phyloP scores from a whole-genome alignment of 1,284 basidiomycete genomes.

The Phellopilus nigrolimitatus region DNA sequence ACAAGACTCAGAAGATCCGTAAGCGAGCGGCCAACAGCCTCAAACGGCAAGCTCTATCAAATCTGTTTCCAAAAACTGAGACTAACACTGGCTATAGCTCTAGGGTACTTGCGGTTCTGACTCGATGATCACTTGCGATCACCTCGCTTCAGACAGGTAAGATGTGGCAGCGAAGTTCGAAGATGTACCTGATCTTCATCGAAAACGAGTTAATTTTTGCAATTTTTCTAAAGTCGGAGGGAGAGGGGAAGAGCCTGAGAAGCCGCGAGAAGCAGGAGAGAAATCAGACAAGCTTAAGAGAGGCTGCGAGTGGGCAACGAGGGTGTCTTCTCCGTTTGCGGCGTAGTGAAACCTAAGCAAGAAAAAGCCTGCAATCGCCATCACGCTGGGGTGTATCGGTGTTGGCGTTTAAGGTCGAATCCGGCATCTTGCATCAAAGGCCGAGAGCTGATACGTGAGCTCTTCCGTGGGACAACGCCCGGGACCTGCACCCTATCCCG shows the following conservation, averaged over 20 bases:
- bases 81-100: background rate
- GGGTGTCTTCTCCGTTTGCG: constrained; percentile 17
- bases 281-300: constrained; percentile 1
- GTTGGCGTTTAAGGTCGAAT: constrained; percentile 12
- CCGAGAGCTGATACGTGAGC: constrained; percentile 17
- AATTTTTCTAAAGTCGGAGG: constrained; percentile 4
- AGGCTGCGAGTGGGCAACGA: constrained; percentile 9
- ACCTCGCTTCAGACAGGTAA: background rate
- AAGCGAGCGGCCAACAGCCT: constrained; percentile 1
- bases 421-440: constrained; percentile 15
- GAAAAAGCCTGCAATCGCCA: constrained; percentile 10
- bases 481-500: constrained; percentile 9
- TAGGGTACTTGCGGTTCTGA: constrained; percentile 1
- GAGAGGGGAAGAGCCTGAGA: too few relatives aligned
- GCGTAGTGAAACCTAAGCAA: constrained; percentile 21
- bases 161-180: background rate
- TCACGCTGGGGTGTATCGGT: constrained; percentile 13
- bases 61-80: background rate
- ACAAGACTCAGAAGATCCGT: background rate
- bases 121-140: constrained; percentile 6
- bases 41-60: constrained; percentile 3
- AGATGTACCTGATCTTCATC: constrained; percentile 15
- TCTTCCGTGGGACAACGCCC: constrained; percentile 7
- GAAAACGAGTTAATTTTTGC: background rate
- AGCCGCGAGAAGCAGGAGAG: too few relatives aligned